Evolutionary conservation across 2,329 filamentous ascomycete genomes (phyloP).

Genomic region (Cryphonectria naterciae): DNA sequence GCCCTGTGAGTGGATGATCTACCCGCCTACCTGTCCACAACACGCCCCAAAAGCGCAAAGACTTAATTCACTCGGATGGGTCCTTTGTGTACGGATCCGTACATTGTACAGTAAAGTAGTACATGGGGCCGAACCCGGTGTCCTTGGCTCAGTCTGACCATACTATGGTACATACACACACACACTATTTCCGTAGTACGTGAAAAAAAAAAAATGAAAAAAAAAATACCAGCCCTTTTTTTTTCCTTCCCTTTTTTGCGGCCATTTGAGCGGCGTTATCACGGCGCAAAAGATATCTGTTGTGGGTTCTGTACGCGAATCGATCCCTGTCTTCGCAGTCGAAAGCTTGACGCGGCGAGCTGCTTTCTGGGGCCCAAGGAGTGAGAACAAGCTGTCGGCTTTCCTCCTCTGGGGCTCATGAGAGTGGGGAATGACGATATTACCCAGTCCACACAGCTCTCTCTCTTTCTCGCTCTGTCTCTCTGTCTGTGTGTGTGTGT

Average conservation of each 20-base stretch:
- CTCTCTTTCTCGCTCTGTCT: neutral
- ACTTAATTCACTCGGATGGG: too few species aligned
- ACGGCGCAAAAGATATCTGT: conserved; percentile 1
- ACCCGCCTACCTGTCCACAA: neutral
- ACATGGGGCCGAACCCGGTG: neutral
- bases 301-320: conserved; percentile 1
- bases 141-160: neutral
- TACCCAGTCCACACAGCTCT: conserved; percentile 25
- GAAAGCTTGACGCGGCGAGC: conserved; percentile 1
- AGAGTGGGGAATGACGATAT: conserved; percentile 31
- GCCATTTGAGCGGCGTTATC: neutral
- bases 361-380: neutral
- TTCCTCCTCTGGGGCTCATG: conserved; percentile 25
- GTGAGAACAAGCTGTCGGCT: conserved; percentile 11
- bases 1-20: neutral
- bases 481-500: neutral
- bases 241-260: neutral
- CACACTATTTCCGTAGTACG: neutral
- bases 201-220: neutral
- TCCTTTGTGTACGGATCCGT: neutral
- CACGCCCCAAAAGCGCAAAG: too few species aligned
- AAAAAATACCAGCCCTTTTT: neutral
- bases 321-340: conserved; percentile 10
- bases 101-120: neutral
- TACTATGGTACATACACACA: neutral